Base-by-base conservation (phyloP, 2,329 filamentous ascomycete species). In the Paramyrothecium sp. region DNA sequence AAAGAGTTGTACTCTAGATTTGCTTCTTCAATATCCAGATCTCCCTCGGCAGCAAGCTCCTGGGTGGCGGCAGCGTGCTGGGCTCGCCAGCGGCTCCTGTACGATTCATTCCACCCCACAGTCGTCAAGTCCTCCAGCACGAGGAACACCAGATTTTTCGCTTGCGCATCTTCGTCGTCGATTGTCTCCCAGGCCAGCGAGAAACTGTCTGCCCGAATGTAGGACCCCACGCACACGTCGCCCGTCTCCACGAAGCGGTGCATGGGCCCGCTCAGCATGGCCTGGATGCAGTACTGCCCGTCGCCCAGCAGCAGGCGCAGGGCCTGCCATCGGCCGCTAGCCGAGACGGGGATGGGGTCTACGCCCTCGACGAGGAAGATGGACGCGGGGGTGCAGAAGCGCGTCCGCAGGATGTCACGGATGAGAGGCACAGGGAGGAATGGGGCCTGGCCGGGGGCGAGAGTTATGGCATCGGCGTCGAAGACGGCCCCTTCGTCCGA, bases 211-310 rank as follows among this genome's bases (percentile, higher is more conserved):
- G 82, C 63, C 41, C 73, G 74, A 21, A 85, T 74, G 61, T 82
- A 83, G 47, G 75, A 76, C 1, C 82, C 82, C 12, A 78, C 70
- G 3, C 68, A 69, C 38, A 85, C 62, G n/a, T 77, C 73, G 2
- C 74, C 76, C 1, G 65, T 66, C 46, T 81, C 75, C 10, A 83
- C 71, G n/a, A 81, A 75, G 3, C 74, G 72, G 53, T 84, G 81
- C 68, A 81, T 73, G 51, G 75, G 74, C 1, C 74, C 69, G 7
- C 69, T 67, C 47, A 84, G 65, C 8, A 85, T 66, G 0, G 80
- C 81, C 65, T 85, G 82, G n/a, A 85, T 74, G 60, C 79, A 84
- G 3, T 83, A 66, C 62, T 79, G 73, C 1, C 82, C 81, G 60
- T 85, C 82, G 41, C 81, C 78, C 0, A 85, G 74, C 0, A 84